Conservation (phyloP, 2,329 filamentous ascomycete species). For the Aureobasidium uvarum region DNA sequence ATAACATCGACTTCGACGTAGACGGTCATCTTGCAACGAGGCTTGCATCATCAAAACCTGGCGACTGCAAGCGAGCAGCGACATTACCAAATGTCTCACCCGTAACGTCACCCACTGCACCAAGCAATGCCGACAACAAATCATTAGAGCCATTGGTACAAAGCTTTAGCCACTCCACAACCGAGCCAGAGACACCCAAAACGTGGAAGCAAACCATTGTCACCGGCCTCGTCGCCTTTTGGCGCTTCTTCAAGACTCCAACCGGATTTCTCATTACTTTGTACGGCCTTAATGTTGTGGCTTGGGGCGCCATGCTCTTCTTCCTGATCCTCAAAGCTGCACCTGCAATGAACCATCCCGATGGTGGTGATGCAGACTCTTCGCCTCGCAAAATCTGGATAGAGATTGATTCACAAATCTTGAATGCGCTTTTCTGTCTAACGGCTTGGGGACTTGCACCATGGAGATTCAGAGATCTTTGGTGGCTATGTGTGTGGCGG, state of each 20-base stretch:
- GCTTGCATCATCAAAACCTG: not conserved
- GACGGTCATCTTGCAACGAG: constrained; percentile 11
- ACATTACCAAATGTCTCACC: not conserved
- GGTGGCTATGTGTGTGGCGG: constrained; percentile 53
- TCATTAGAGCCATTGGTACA: not conserved
- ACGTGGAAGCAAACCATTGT: constrained; percentile 1
- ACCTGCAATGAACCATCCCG: constrained; percentile 58
- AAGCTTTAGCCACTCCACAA: not conserved
- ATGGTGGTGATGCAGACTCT: constrained; percentile 39
- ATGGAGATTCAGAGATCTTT: constrained; percentile 80
- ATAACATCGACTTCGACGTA: constrained; percentile 20
- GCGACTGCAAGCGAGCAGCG: not conserved
- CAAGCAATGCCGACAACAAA: not conserved
- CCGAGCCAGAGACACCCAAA: not conserved
- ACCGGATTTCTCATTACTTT: constrained; percentile 73
- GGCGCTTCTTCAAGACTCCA: constrained; percentile 71
- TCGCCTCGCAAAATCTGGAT: constrained; percentile 81
- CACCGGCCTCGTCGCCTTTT: constrained; percentile 55
- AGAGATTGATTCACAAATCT: constrained; percentile 78
- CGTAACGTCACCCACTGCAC: not conserved
- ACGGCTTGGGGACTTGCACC: constrained; percentile 81
- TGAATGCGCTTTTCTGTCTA: constrained; percentile 82
- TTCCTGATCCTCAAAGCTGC: constrained; percentile 73
- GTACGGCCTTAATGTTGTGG: constrained; percentile 79
- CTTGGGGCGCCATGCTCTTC: constrained; percentile 91